Base-by-base conservation (phyloP, 2,329 filamentous ascomycete species). In the Hansfordia pulvinata region DNA sequence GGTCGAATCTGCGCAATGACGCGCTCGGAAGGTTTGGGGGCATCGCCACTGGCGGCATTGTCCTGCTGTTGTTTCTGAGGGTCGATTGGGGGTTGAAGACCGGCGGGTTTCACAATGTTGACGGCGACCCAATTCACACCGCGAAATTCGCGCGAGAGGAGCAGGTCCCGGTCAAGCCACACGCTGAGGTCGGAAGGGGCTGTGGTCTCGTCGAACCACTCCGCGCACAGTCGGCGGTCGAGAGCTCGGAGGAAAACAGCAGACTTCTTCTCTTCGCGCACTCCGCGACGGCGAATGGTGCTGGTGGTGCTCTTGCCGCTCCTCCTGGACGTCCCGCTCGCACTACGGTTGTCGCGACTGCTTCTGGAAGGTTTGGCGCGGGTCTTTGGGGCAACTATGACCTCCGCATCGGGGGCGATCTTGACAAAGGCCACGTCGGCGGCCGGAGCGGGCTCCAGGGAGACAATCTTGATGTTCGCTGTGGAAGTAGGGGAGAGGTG, bases 401-500 rank as follows among this genome's bases (percentile, higher is more conserved):
- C 86, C 53, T 98, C 90, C 13, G 88, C 88, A 47, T 96, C 85
- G 1, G 86, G 81, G 0, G 83, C 80, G 26, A 98, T 82, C 52
- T 94, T 96, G 15, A 82, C 84, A 47, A 98, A 98, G 0, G 82
- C 66, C 2, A 72, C 66, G 25, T 75, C 69, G 3, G 70, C 59
- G 2, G 79, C 52, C 4, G 76, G 73, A 1, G 73, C 60, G 2
- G 90, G 90, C 2, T 78, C 73, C n/a, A 98, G 60, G 2, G 83
- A 85, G 6, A 83, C 73, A 7, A 96, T 70, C 30, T 76, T 75
- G 35, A 98, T 85, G 44, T 86, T 94, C 8, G 90, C 92, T 2
- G 88, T 93, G 4, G 88, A 93, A 0, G 88, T 96, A 3, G 86
- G 88, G 8, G 90, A 94, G 1, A 98, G 67, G 49, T 98, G 90